Evolutionary conservation across 371 early-diverging fungal genomes (phyloP), one percentile per base, ranked within the genome.

Genomic region (Mucor mucedo): DNA sequence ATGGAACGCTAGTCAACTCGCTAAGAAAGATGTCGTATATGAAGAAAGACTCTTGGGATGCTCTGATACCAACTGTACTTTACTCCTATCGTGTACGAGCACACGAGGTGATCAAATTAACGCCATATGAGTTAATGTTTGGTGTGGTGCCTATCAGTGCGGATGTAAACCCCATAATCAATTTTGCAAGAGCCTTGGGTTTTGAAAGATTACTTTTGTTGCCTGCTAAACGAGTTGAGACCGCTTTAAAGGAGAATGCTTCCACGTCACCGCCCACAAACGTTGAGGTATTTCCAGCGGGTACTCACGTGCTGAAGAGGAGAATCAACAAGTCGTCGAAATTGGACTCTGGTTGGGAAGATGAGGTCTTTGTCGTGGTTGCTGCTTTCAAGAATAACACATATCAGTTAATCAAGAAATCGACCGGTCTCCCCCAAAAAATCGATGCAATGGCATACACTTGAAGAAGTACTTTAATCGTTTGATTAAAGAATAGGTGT

Each of bases 1-100:
- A 73, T 53, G 59, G 65, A 30, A 66, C 45, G 5, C 11, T 73
- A 5, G 54, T 35, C 3, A 55, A 63, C 21, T 27, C 64, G 8
- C 6, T 73, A 2, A 48, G 45, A 8, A 63, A 63, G 14, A 6
- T 68, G 16, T 40, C 48, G 1, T 13, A 7, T 4, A n/a, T 44
- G n/a, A 16, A 65, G 10, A 10, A 29, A 2, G 10, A 13, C n/a
- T 8, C 41, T 3, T 61, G 61, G 61, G 54, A 54, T 33, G 5
- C 4, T 2, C 4, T 27, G 1, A 16, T 62, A 3, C 13, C 29
- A 8, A 16, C 66, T 7, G 41, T 66, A 5, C 21, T 66, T 6
- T 66, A 50, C 16, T 40, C 60, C 2, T 66, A 60, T 33, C 48
- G 60, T 6, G 59, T 59, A 13, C 50, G 48, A n/a, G 41, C 41